These are phyloP conservation scores for Beauveria pseudobassiana DNA, from an alignment of 2,329 filamentous ascomycete genomes.

Conservation along the genomic window DNA sequence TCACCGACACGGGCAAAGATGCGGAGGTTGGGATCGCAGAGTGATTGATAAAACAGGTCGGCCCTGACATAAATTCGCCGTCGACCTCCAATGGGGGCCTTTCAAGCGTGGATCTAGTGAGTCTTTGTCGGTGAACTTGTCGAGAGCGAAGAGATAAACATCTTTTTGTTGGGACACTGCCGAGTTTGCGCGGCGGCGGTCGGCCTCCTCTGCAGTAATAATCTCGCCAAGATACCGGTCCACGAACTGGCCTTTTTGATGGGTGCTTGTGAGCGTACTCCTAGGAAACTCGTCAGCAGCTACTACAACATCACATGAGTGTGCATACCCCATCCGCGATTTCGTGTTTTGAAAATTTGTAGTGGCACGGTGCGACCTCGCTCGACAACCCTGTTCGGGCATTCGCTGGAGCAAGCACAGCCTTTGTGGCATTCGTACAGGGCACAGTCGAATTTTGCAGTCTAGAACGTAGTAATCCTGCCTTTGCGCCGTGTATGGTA, in stretches of 20 bases:
- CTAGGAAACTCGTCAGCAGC: slow-evolving; percentile 23
- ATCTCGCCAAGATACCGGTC: slow-evolving; percentile 72
- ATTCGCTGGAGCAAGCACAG: slow-evolving; percentile 57
- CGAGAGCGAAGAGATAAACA: slow-evolving; percentile 71
- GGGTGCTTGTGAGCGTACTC: slow-evolving; percentile 56
- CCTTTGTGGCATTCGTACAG: slow-evolving; percentile 76
- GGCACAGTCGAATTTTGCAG: slow-evolving; percentile 48
- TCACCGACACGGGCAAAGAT: slow-evolving; percentile 76
- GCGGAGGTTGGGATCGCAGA: slow-evolving; percentile 72
- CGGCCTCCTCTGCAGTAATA: slow-evolving; percentile 57
- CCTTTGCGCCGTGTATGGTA: slow-evolving; percentile 53
- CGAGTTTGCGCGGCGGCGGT: slow-evolving; percentile 51
- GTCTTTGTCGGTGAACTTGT: slow-evolving; percentile 63
- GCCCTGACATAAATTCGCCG: slow-evolving; percentile 70
- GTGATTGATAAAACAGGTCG: slow-evolving; percentile 78
- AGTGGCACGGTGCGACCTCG: slow-evolving; percentile 62
- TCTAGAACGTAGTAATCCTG: slow-evolving; percentile 44
- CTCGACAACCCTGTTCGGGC: slow-evolving; percentile 71
- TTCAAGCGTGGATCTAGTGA: slow-evolving; percentile 50
- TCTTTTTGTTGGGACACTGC: slow-evolving; percentile 57
- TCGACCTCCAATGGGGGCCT: slow-evolving; percentile 54
- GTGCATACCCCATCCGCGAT: slow-evolving; percentile 65
- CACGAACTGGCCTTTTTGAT: slow-evolving; percentile 70
- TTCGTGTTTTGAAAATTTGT: slow-evolving; percentile 66
- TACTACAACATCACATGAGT: background rate